phyloP scores from a whole-genome alignment of 352 stramenopile genomes.

The Phytophthora fragariaefolia region DNA sequence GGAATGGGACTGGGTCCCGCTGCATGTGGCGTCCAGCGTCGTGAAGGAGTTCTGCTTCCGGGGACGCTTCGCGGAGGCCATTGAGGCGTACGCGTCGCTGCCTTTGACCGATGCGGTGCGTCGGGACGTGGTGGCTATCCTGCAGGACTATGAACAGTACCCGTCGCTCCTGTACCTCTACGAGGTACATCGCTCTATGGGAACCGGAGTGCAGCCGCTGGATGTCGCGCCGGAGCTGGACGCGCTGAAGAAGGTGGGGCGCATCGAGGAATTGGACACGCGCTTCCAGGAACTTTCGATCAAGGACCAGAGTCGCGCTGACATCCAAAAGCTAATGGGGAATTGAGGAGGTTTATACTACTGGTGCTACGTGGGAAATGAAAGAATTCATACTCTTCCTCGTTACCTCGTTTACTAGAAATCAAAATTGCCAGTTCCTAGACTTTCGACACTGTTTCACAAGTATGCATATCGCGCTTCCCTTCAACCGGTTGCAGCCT shows the following conservation, averaged over 20 bases:
- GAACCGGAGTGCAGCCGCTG: constrained; percentile 32
- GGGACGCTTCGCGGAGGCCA: constrained; percentile 59
- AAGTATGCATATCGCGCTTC: constrained; percentile 15
- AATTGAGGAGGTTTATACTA: constrained; percentile 33
- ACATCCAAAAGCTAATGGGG: constrained; percentile 60
- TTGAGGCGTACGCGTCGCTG: constrained; percentile 57
- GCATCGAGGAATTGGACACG: constrained; percentile 53
- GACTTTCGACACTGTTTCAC: constrained; percentile 22
- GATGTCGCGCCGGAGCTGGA: constrained; percentile 56
- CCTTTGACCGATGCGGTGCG: constrained; percentile 39
- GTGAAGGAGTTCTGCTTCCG: constrained; percentile 62
- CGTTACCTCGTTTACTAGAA: constrained; percentile 19
- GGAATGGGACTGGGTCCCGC: constrained; percentile 33
- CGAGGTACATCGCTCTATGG: constrained; percentile 43
- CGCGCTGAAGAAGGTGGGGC: constrained; percentile 52
- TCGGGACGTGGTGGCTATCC: constrained; percentile 39
- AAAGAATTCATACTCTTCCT: constrained; percentile 23
- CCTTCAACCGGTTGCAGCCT: constrained; percentile 20
- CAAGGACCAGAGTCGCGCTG: constrained; percentile 50
- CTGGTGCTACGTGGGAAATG: too few species aligned
- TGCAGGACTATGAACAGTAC: constrained; percentile 69
- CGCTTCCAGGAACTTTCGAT: constrained; percentile 54
- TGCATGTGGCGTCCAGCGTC: constrained; percentile 38
- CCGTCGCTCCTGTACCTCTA: constrained; percentile 56
- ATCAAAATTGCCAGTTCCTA: constrained; percentile 15